Evolutionary conservation across 1,139 yeast species (phyloP), one percentile per base, ranked within the genome.

Genomic region (Yamadazyma dushanensis): DNA sequence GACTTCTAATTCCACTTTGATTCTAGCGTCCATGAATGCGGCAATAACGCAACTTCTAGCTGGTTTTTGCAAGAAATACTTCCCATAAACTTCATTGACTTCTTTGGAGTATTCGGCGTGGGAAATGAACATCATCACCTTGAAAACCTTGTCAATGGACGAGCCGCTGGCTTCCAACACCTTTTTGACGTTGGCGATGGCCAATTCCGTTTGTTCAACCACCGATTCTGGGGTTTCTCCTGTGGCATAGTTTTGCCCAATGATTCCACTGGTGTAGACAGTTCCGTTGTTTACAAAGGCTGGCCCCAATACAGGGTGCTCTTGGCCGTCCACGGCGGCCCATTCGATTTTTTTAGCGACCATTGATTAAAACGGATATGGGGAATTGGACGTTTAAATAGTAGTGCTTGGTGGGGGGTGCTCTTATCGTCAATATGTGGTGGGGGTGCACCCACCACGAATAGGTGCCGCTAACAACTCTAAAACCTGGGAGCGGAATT

Each of bases 1-100:
- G 8, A 59, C 67, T 42, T 63, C 69, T 36, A 63, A 48, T 36
- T 63, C 69, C 13, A 61, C 61, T 45, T 62, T 62, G 37, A 63
- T 56, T 16, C 57, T 40, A 8, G 66, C 57, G 36, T 63, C 66
- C 66, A 62, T 63, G 43, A 63, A 63, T 3, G 57, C 59, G 18
- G 47, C 68, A 43, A 74, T 64, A 19, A 76, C 70, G 51, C 81
- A 76, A 35, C 77, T 68, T 57, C 83, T 64, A 19, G 78, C 75
- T n/a, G 83, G 83, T 50, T 66, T 65, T 35, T 65, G 64, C 3
- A 63, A 58, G 53, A 77, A 73, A 51, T 69, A 61, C 45, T 66
- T 59, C 16, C 61, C 66, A 52, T 76, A 77, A 26, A 76, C 66
- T 37, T 62, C 56, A 53, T 76, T 77, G 50, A 78, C 66, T 21